Percentiles rank a stretch among this genome's conserved stretches.
Evolutionary conservation across 768 basidiomycete genomes (phyloP).

Genomic region (Hygrocybe punicea): DNA sequence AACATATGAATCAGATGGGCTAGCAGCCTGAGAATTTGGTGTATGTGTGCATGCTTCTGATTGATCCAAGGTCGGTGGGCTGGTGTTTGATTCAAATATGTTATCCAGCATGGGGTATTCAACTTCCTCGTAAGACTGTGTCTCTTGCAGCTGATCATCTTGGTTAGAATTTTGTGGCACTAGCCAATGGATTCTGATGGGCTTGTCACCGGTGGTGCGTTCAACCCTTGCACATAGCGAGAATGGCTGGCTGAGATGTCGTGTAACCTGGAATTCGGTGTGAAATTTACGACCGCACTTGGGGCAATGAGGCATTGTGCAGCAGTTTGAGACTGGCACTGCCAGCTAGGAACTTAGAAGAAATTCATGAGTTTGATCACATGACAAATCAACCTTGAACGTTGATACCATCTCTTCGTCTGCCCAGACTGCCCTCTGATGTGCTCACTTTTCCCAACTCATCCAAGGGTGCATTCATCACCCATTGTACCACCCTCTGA

Average conservation of each 20-base stretch:
- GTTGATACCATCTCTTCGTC: slow-evolving; percentile 10
- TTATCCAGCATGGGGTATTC: no score
- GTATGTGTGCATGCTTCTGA: neutral
- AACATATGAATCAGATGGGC: neutral
- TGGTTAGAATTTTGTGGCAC: no score
- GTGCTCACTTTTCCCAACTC: no score
- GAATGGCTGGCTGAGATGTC: neutral
- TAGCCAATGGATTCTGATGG: no score
- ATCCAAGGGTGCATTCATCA: neutral
- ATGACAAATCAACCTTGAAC: slow-evolving; percentile 6
- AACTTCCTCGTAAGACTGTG: no score
- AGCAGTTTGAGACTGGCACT: neutral
- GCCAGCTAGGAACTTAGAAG: neutral
- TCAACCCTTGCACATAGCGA: neutral
- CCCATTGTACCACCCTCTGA: neutral
- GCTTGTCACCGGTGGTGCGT: no score
- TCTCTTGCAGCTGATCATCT: no score
- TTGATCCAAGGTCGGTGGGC: no score
- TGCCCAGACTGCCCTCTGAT: neutral
- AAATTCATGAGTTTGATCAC: neutral
- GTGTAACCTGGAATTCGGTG: neutral
- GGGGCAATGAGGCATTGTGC: neutral
- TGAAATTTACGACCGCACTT: no score
- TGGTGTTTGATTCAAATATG: no score
- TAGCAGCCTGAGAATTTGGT: neutral